Conservation (phyloP, 2,329 filamentous ascomycete species). For the Paraphaeosphaeria minitans region DNA sequence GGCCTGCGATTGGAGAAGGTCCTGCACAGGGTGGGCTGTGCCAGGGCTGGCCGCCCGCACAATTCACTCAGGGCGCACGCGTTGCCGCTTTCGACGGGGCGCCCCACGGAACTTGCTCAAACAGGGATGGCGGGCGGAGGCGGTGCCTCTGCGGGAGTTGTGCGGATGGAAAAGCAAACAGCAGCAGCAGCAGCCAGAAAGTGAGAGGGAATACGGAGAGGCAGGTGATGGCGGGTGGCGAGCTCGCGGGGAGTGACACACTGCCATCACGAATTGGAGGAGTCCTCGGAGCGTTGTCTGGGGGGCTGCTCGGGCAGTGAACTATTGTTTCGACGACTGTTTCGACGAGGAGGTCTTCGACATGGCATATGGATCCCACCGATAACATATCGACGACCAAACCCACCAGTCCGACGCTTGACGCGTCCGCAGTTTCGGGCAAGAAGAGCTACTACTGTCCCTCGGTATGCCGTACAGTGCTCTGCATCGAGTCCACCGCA, state of each 20-base stretch:
- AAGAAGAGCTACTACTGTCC: too few relatives aligned
- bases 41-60: constrained; percentile 5
- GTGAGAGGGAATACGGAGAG: background rate
- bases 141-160: background rate
- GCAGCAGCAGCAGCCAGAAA: too few relatives aligned
- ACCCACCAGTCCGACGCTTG: background rate
- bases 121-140: constrained; percentile 4
- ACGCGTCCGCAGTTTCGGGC: too few relatives aligned
- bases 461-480: too few relatives aligned
- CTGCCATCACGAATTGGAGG: background rate
- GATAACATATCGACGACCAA: background rate
- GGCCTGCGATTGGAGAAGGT: background rate
- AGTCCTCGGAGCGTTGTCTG: too few relatives aligned
- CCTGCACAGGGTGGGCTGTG: background rate
- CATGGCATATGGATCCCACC: background rate
- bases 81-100: constrained; percentile 6
- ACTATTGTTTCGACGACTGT: background rate
- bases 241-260: background rate
- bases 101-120: constrained; percentile 36
- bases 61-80: constrained; percentile 11
- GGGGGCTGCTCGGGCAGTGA: background rate
- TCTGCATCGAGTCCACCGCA: too few relatives aligned
- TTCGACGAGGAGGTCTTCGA: background rate
- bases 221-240: background rate
- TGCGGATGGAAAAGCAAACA: background rate